phyloP scores from a whole-genome alignment of 441 rosid species.

The Corymbia calophylla region DNA sequence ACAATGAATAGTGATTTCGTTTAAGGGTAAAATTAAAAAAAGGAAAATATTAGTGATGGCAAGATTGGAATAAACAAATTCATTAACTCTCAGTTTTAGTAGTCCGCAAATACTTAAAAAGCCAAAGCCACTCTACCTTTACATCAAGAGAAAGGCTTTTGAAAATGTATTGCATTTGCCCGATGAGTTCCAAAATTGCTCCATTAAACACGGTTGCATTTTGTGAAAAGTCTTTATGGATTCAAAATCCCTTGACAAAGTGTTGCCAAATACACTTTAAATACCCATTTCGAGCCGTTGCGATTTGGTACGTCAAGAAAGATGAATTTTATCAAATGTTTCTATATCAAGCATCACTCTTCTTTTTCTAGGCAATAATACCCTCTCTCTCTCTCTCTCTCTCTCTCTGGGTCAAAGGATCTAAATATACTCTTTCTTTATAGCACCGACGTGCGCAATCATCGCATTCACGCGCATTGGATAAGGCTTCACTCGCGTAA shows the following conservation, averaged over 20 bases:
- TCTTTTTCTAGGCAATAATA: not conserved
- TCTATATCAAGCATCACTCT: not conserved
- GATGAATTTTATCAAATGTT: not conserved
- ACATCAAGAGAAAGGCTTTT: not conserved
- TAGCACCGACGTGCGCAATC: not conserved
- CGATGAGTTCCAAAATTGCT: not conserved
- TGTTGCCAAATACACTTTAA: not conserved
- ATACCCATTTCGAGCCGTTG: accelerated
- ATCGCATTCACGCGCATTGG: not conserved
- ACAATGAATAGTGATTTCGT: not conserved
- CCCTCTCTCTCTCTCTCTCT: too few species aligned
- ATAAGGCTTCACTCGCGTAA: not conserved
- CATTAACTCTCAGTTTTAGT: not conserved
- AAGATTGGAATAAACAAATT: not conserved
- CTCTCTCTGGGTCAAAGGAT: not conserved
- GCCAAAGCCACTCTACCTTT: not conserved
- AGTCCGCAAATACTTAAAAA: not conserved
- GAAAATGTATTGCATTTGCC: not conserved
- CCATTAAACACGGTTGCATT: not conserved
- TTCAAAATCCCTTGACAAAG: not conserved
- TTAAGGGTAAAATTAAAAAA: not conserved
- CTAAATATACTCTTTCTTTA: not conserved
- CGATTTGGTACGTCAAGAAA: accelerated
- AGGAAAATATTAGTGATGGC: not conserved
- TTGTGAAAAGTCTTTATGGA: not conserved